Base-by-base conservation (phyloP, 805 yeast species). In the Cyberlindnera lachancei region DNA sequence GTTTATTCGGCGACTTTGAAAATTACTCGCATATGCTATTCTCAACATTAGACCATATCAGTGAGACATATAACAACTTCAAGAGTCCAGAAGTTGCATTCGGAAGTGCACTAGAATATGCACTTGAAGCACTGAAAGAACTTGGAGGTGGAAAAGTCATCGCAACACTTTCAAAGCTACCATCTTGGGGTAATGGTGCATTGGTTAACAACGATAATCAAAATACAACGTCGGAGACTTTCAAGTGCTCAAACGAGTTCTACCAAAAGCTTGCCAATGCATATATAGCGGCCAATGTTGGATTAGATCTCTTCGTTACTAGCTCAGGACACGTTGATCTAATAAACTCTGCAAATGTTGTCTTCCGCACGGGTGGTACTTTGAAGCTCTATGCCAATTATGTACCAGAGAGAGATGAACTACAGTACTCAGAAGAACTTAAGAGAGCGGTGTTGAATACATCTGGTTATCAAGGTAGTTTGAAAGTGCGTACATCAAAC, bases 141-240 rank as follows among this genome's bases (percentile, higher is more conserved):
- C 68, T 67, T 21, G 95, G 92, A 7, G 92, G 92, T 40, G 98
- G 97, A 38, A 83, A 88, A 45, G 76, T 90, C 21, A 70, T 80
- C 15, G 69, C 83, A 0, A 55, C 82, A 4, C 58, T 88, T 25
- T 68, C 84, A 3, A 60, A 77, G 2, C 55, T 86, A 24, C 96
- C 98, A 6, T 69, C 84, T 1, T 68, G 75, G 68, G 95, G 95
- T 1, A 79, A 86, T 0, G 96, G 96, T 4, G 63, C 20, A 11
- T 64, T 80, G 33, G 59, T 63, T n/a, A 35, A 40, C 23, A 36
- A 30, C 4, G 53, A 66, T 19, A 52, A 50, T 25, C 55, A 50
- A 17, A 61, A 63, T 18, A 60, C 57, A 19, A 62, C 59, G 7
- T 71, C 69, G 29, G 70, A 64, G 16, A 59, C 76, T 11, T 68